Conservation (phyloP, 805 yeast genomes). For the Wickerhamomyces canadensis region DNA sequence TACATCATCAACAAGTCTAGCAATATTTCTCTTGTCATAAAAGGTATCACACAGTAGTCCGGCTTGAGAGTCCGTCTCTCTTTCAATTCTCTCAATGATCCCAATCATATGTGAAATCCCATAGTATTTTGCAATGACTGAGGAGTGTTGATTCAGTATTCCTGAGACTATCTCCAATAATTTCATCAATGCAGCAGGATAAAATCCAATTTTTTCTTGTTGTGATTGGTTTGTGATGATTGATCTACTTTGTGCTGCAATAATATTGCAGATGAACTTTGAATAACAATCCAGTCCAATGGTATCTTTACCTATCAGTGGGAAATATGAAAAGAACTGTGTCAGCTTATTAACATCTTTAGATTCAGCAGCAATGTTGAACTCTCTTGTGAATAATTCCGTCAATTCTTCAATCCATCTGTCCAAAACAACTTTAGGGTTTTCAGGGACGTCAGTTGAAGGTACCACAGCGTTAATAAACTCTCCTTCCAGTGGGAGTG, state of each 20-base stretch:
- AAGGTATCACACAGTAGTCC: slow-evolving; percentile 85
- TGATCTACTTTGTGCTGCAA: slow-evolving; percentile 70
- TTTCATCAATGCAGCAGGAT: slow-evolving; percentile 55
- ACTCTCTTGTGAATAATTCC: slow-evolving; percentile 51
- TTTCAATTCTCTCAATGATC: slow-evolving; percentile 70
- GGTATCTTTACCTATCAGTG: slow-evolving; percentile 68
- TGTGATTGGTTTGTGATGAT: slow-evolving; percentile 45
- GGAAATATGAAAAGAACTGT: slow-evolving; percentile 78
- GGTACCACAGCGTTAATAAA: slow-evolving; percentile 84
- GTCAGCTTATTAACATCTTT: slow-evolving; percentile 69
- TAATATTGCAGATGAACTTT: slow-evolving; percentile 76
- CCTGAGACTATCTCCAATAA: slow-evolving; percentile 80
- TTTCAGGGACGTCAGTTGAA: slow-evolving; percentile 75
- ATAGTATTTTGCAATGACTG: slow-evolving; percentile 68
- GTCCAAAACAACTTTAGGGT: slow-evolving; percentile 53
- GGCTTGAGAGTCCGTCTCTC: slow-evolving; percentile 89
- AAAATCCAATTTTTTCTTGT: slow-evolving; percentile 42
- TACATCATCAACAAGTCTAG: slow-evolving; percentile 49
- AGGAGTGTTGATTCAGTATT: slow-evolving; percentile 82
- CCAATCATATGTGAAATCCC: slow-evolving; percentile 55
- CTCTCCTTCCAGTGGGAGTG: slow-evolving; percentile 58
- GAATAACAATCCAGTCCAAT: slow-evolving; percentile 79
- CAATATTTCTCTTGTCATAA: slow-evolving; percentile 64
- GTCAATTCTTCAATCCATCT: slow-evolving; percentile 58
- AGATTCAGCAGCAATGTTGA: slow-evolving; percentile 60